These are phyloP conservation scores for Onygenales sp. DNA, from an alignment of 2,329 filamentous ascomycete species.

Conservation along the genomic window DNA sequence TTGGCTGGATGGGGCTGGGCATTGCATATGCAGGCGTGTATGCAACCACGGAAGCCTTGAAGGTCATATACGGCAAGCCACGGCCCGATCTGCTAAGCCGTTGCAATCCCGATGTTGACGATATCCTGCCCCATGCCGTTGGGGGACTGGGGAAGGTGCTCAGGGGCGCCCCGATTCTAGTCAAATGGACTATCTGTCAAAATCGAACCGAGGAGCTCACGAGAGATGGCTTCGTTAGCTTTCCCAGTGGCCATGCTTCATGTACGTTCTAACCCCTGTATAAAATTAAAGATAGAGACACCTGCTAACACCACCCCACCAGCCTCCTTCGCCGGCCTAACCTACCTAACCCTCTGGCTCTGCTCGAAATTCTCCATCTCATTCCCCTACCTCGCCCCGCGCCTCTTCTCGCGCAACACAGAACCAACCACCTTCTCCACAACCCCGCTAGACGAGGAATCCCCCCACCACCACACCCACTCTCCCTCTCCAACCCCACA, in stretches of 20 bases:
- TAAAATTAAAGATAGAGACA: not conserved
- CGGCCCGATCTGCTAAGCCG: conserved; percentile 56
- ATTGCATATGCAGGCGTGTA: conserved; percentile 63
- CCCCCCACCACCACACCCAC: not conserved
- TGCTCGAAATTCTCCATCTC: conserved; percentile 48
- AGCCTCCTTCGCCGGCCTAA: conserved; percentile 66
- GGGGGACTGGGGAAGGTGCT: conserved; percentile 48
- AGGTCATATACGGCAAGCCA: conserved; percentile 60
- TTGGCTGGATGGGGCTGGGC: conserved; percentile 71
- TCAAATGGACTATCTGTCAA: conserved; percentile 66
- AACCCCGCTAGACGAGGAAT: not conserved
- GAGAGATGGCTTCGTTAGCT: conserved; percentile 77
- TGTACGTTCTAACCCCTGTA: conserved; percentile 31
- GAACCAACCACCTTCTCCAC: conserved; percentile 7
- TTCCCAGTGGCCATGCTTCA: conserved; percentile 67
- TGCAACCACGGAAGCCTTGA: conserved; percentile 77
- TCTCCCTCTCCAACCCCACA: conserved; percentile 8
- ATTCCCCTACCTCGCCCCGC: conserved; percentile 31
- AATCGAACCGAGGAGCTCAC: conserved; percentile 50
- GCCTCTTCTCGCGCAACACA: conserved; percentile 17
- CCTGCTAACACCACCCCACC: conserved; percentile 6
- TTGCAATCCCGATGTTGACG: conserved; percentile 64
- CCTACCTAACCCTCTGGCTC: conserved; percentile 80
- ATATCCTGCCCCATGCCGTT: conserved; percentile 52
- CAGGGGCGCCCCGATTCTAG: conserved; percentile 54